Percentiles rank a stretch among this genome's conserved stretches.
These are phyloP conservation scores for Diaporthe sp. DNA, from an alignment of 2,329 filamentous ascomycete genomes.

Conservation along the genomic window DNA sequence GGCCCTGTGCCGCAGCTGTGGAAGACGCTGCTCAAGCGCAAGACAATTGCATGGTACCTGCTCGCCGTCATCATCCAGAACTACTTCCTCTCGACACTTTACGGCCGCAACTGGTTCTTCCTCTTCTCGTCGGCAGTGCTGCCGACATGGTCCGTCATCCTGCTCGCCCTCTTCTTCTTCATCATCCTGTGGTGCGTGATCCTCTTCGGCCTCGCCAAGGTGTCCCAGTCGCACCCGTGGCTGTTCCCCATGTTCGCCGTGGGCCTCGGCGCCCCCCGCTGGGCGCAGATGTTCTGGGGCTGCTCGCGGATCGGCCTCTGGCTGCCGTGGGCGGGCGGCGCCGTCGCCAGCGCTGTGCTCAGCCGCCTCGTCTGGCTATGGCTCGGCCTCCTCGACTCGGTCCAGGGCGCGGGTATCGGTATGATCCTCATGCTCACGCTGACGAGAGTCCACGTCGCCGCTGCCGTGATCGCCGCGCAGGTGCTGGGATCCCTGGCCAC, in stretches of 20 bases:
- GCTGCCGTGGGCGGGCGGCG: slow-evolving; percentile 68
- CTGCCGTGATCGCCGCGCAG: slow-evolving; percentile 68
- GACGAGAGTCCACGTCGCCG: slow-evolving; percentile 70
- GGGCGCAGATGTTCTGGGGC: slow-evolving; percentile 74
- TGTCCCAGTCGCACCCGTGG: slow-evolving; percentile 70
- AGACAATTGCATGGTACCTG: slow-evolving; percentile 74
- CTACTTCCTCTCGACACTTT: slow-evolving; percentile 72
- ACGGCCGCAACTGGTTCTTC: slow-evolving; percentile 73
- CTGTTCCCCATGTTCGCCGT: slow-evolving; percentile 74
- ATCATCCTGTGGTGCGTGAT: slow-evolving; percentile 63
- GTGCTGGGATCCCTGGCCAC: slow-evolving; percentile 71
- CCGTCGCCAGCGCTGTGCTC: slow-evolving; percentile 61
- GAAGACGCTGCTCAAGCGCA: slow-evolving; percentile 65
- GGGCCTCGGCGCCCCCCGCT: slow-evolving; percentile 71
- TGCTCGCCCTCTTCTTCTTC: slow-evolving; percentile 66
- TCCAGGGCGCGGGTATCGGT: slow-evolving; percentile 72
- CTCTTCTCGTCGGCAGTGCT: slow-evolving; percentile 59
- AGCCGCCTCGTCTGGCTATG: slow-evolving; percentile 70
- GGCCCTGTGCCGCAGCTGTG: slow-evolving; percentile 73
- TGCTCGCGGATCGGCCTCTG: slow-evolving; percentile 67
- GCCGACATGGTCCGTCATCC: slow-evolving; percentile 63
- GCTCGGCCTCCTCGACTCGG: slow-evolving; percentile 70
- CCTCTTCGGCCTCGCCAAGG: slow-evolving; percentile 58
- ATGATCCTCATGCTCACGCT: slow-evolving; percentile 73
- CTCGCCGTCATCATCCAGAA: slow-evolving; percentile 70